A percentile compares a stretch with the other conserved stretches of the same genome.
Conservation (phyloP, 2,329 filamentous ascomycete species). For the Paracoccidioides brasiliensis region DNA sequence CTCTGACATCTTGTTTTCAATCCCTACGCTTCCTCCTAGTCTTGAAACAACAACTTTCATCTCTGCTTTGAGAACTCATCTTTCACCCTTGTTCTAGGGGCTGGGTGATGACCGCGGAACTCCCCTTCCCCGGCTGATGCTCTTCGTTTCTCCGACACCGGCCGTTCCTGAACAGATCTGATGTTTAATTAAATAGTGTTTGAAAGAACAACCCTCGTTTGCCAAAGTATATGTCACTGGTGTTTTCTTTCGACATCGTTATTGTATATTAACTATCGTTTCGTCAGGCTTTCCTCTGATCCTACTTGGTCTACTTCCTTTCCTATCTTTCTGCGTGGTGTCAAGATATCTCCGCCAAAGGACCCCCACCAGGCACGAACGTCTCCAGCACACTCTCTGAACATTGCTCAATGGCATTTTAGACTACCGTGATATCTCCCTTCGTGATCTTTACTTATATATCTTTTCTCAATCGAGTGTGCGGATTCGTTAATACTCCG, state of each 20-base stretch:
- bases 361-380: neutral
- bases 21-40: neutral
- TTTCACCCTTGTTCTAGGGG: neutral
- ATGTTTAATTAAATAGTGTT: neutral
- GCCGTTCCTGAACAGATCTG: neutral
- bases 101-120: neutral
- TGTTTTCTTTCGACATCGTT: too few relatives aligned
- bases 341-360: too few relatives aligned
- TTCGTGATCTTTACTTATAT: neutral
- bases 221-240: neutral
- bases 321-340: too few relatives aligned
- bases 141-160: neutral
- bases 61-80: neutral
- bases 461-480: neutral
- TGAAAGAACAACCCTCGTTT: neutral
- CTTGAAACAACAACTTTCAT: neutral
- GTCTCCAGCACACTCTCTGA: neutral
- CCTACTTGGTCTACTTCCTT: neutral
- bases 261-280: neutral
- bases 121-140: neutral
- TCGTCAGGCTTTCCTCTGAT: neutral
- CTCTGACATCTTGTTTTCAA: neutral
- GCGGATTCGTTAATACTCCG: neutral
- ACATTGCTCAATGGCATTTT: neutral
- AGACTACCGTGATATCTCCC: neutral